Evolutionary conservation across 2,329 filamentous ascomycete species (phyloP), one percentile per base, ranked within the genome.

Genomic region (Epichloe brachyelytri): DNA sequence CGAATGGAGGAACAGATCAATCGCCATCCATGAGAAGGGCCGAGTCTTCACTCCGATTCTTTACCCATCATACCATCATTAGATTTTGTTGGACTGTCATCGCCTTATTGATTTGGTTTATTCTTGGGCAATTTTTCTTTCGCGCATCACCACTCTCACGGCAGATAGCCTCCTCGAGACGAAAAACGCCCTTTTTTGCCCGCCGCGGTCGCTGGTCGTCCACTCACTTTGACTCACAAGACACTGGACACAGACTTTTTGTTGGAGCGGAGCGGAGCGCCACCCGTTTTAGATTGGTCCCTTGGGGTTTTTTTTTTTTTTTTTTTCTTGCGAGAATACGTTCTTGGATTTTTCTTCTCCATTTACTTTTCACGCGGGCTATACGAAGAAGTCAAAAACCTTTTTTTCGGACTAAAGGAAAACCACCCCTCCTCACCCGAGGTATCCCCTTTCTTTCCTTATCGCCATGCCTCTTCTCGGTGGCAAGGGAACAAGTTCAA

Each of bases 401-500:
- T 3, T 1, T 30, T 20, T n/a, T 43, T 12, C 19, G 11, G 19
- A 22, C 11, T 15, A 22, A 43, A 12, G 5, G 5, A 22, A 41
- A 41, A 7, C 2, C 3, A 26, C 22, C 22, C 22, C 22, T 10
- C 26, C 26, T 30, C 26, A 30, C 15, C 4, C 30, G 17, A 34
- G 14, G 26, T 11, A 37, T 34, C 44, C 12, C 33, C 12, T n/a
- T 19, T 26, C 22, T 10, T 49, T 19, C 17, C 14, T 37, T 37
- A 33, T 34, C 56, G 57, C 44, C 54, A 68, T 68, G 65, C 65
- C 64, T 65, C 65, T 72, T 51, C 67, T 72, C 53, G 67, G 68
- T 54, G 64, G 63, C 49, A 72, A 55, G 63, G 62, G 53, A 69
- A 68, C 55, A 78, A 76, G 60, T 72, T 76, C 65, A 77, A 77